Evolutionary conservation across 2,329 filamentous ascomycete species (phyloP).

Genomic region (Paecilomyces sp.): DNA sequence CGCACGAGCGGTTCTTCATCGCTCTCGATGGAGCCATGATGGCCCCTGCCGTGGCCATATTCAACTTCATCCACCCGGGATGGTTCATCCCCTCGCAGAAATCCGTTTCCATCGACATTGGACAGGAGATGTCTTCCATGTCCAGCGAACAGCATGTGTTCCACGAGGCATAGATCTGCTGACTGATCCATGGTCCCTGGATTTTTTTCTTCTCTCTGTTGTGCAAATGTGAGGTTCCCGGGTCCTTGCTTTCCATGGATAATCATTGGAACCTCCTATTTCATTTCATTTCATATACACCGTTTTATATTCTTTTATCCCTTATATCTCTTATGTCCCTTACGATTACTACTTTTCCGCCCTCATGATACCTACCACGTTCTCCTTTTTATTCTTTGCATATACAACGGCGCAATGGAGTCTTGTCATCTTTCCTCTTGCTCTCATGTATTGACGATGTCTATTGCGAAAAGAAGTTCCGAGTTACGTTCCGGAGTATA

Average conservation of each 20-base stretch:
- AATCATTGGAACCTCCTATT: background rate
- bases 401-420: background rate
- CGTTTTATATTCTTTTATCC: background rate
- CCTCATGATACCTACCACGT: background rate
- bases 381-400: background rate
- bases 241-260: background rate
- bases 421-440: background rate
- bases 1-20: constrained; percentile 44
- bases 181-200: no score
- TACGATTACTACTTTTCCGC: background rate
- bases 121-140: constrained; percentile 4
- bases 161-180: background rate
- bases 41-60: constrained; percentile 38
- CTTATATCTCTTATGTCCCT: background rate
- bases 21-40: constrained; percentile 45
- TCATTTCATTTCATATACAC: background rate
- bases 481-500: no score
- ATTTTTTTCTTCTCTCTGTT: background rate
- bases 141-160: background rate
- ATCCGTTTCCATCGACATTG: constrained; percentile 4
- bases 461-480: no score
- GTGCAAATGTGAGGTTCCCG: background rate
- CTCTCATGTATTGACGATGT: background rate
- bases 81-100: constrained; percentile 26
- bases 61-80: constrained; percentile 40